A percentile compares a stretch with the other conserved stretches of the same genome.
phyloP scores from a whole-genome alignment of 805 yeast species.

The Zygosaccharomyces bailii region DNA sequence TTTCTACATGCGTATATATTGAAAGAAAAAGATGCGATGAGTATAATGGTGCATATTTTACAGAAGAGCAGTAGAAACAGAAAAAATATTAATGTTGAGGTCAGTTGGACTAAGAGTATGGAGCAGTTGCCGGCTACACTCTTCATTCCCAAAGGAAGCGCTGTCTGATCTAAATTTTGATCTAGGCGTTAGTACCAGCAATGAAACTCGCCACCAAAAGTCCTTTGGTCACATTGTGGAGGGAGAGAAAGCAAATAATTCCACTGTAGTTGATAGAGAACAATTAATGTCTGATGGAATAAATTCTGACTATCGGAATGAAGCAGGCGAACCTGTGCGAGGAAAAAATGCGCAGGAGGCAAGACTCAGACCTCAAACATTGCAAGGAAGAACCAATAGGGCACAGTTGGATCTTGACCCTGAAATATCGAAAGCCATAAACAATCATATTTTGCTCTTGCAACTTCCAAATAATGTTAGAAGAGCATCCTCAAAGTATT shows the following conservation, averaged over 20 bases:
- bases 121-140: slow-evolving; percentile 5
- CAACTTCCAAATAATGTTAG: slow-evolving; percentile 63
- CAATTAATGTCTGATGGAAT: slow-evolving; percentile 35
- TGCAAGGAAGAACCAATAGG: slow-evolving; percentile 51
- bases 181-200: slow-evolving; percentile 2
- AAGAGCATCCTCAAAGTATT: slow-evolving; percentile 56
- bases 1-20: background rate
- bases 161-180: slow-evolving; percentile 7
- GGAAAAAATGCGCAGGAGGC: slow-evolving; percentile 28
- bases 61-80: background rate
- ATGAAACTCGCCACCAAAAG: slow-evolving; percentile 2
- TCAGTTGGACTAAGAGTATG: slow-evolving; percentile 3
- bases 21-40: slow-evolving; percentile 12
- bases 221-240: slow-evolving; percentile 18
- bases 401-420: slow-evolving; percentile 54
- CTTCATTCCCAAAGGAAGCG: slow-evolving; percentile 7
- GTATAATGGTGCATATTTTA: background rate
- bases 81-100: slow-evolving; percentile 10
- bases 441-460: slow-evolving; percentile 58
- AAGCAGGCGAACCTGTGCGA: slow-evolving; percentile 16
- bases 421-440: slow-evolving; percentile 53
- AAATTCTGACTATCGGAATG: slow-evolving; percentile 30
- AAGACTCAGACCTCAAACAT: slow-evolving; percentile 56
- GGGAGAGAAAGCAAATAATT: slow-evolving; percentile 2
- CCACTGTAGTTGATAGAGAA: slow-evolving; percentile 37